phyloP scores from a whole-genome alignment of 2,329 filamentous ascomycete genomes.

The Mycogone perniciosa region DNA sequence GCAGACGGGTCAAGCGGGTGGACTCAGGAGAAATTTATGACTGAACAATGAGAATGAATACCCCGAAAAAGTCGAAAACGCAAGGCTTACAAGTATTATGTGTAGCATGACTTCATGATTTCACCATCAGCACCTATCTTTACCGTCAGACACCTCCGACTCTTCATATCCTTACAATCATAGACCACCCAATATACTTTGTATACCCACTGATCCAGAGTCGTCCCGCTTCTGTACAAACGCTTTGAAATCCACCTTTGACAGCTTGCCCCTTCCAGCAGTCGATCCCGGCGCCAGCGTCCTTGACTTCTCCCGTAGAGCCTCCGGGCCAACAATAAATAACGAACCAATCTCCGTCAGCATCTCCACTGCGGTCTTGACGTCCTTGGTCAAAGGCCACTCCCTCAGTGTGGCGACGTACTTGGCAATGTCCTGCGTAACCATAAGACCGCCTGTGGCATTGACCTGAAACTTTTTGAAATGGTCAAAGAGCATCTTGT shows the following conservation, averaged over 20 bases:
- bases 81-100: background rate
- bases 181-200: conserved; percentile 68
- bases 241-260: conserved; percentile 67
- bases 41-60: background rate
- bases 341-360: conserved; percentile 89
- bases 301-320: conserved; percentile 63
- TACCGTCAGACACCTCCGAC: no score
- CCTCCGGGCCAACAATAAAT: conserved; percentile 86
- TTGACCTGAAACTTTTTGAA: conserved; percentile 93
- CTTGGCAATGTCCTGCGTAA: conserved; percentile 91
- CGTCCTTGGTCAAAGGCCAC: conserved; percentile 69
- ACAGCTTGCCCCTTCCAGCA: conserved; percentile 47
- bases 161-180: conserved; percentile 18
- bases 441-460: conserved; percentile 87
- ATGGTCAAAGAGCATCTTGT: conserved; percentile 78
- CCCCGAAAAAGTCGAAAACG: no score
- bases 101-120: background rate
- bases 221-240: conserved; percentile 86
- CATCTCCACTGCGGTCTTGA: conserved; percentile 68
- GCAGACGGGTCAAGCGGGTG: conserved; percentile 26
- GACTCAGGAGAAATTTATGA: conserved; percentile 30
- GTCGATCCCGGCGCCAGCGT: conserved; percentile 42
- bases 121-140: background rate
- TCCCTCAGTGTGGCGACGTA: conserved; percentile 81
- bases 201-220: conserved; percentile 70